Evolutionary conservation across 306 rosid species (phyloP).

Genomic region (Coriaria nepalensis): DNA sequence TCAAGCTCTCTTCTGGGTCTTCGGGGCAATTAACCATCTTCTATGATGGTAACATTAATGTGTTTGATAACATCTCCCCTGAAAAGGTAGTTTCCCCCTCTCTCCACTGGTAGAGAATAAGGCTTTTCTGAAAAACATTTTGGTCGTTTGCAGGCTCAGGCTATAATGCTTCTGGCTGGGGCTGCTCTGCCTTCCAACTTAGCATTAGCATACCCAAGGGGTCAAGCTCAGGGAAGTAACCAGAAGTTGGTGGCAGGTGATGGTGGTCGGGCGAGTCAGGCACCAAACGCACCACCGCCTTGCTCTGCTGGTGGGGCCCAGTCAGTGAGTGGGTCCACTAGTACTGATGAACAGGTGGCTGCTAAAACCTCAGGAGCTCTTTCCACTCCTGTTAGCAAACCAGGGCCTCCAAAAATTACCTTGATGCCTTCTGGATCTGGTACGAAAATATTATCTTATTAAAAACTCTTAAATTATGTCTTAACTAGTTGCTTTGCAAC

Average conservation of each 20-base stretch:
- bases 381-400: conserved; percentile 37
- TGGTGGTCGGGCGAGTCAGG: conserved; percentile 31
- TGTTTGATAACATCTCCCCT: conserved; percentile 57
- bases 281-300: conserved; percentile 20
- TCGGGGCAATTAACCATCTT: conserved; percentile 69
- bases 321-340: conserved; percentile 66
- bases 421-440: conserved; percentile 76
- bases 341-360: conserved; percentile 56
- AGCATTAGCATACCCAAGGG: conserved; percentile 31
- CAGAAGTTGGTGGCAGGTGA: conserved; percentile 37
- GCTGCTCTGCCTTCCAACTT: conserved; percentile 27
- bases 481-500: background rate
- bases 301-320: conserved; percentile 46
- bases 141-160: conserved; percentile 54
- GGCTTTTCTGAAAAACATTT: background rate
- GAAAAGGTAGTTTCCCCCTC: conserved; percentile 43
- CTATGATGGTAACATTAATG: conserved; percentile 70
- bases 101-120: background rate
- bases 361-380: conserved; percentile 39
- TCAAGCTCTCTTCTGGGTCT: conserved; percentile 34
- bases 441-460: conserved; percentile 16
- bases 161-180: conserved; percentile 73
- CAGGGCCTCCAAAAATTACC: conserved; percentile 42
- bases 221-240: conserved; percentile 30
- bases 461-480: background rate